Conservation (phyloP, 2,329 filamentous ascomycete species). For the Neophaeococcomyces aloes region DNA sequence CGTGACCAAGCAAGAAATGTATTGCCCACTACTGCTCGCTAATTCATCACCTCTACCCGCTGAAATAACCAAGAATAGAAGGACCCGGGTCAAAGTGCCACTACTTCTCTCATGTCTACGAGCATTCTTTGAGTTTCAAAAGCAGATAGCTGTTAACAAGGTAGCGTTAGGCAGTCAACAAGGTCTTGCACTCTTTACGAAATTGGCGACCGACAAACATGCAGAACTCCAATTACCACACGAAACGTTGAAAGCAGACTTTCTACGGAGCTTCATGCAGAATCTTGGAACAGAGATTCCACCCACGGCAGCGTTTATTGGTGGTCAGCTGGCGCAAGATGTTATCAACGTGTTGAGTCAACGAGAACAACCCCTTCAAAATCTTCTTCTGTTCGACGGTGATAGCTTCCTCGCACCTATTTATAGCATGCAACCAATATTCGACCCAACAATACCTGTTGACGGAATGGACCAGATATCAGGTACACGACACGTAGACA, state of each 20-base stretch:
- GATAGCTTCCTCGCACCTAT: slow-evolving; percentile 66
- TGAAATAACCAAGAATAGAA: slow-evolving; percentile 57
- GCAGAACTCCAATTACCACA: slow-evolving; percentile 59
- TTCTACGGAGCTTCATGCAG: slow-evolving; percentile 74
- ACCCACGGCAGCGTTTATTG: slow-evolving; percentile 78
- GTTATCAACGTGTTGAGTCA: slow-evolving; percentile 91
- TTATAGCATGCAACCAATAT: slow-evolving; percentile 68
- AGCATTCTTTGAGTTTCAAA: slow-evolving; percentile 80
- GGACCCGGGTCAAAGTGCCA: slow-evolving; percentile 62
- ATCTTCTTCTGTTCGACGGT: slow-evolving; percentile 85
- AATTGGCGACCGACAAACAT: slow-evolving; percentile 66
- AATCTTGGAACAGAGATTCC: slow-evolving; percentile 76
- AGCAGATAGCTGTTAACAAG: slow-evolving; percentile 43
- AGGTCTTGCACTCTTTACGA: slow-evolving; percentile 67
- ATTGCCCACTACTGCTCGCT: slow-evolving; percentile 78
- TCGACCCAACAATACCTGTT: slow-evolving; percentile 23
- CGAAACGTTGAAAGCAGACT: slow-evolving; percentile 57
- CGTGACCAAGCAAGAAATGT: slow-evolving; percentile 83
- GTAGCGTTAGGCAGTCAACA: slow-evolving; percentile 47
- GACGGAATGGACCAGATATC: slow-evolving; percentile 11
- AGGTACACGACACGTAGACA: neutral
- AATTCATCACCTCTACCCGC: slow-evolving; percentile 67
- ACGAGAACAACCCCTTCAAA: slow-evolving; percentile 90
- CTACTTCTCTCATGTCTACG: slow-evolving; percentile 76
- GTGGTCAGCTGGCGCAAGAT: slow-evolving; percentile 85